phyloP scores from a whole-genome alignment of 257 asterid genomes.

The Jasminum sambac region DNA sequence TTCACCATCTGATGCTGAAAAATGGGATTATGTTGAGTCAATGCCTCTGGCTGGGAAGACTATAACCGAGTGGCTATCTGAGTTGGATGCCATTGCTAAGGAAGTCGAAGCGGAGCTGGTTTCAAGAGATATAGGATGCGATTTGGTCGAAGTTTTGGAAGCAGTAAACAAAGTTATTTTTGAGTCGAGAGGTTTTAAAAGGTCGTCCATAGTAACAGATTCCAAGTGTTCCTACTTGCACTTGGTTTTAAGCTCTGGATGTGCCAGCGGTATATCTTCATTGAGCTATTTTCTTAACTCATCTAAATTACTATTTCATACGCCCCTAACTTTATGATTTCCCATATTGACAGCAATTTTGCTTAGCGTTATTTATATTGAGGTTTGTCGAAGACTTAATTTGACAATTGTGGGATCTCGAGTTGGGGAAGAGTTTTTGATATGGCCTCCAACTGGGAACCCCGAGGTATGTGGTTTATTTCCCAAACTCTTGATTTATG shows the following conservation, averaged over 20 bases:
- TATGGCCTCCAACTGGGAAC: constrained; percentile 94
- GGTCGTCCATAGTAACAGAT: constrained; percentile 72
- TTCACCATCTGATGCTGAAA: constrained; percentile 37
- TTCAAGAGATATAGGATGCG: constrained; percentile 79
- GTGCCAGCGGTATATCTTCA: constrained; percentile 65
- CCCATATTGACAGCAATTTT: constrained; percentile 66
- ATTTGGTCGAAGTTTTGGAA: constrained; percentile 77
- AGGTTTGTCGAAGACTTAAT: constrained; percentile 93
- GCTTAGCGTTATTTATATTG: constrained; percentile 92
- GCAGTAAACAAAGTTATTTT: constrained; percentile 86
- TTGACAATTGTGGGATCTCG: constrained; percentile 94
- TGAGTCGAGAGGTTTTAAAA: constrained; percentile 68
- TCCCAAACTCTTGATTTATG: constrained; percentile 1
- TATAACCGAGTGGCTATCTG: constrained; percentile 68
- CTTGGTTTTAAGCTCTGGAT: constrained; percentile 73
- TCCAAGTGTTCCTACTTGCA: constrained; percentile 84
- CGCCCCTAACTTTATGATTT: constrained; percentile 19
- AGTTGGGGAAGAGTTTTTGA: constrained; percentile 98
- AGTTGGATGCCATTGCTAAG: constrained; percentile 72
- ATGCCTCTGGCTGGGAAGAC: constrained; percentile 82
- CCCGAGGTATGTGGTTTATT: constrained; percentile 77
- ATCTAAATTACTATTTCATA: not conserved
- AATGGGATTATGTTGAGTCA: constrained; percentile 55
- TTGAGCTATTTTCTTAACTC: not conserved
- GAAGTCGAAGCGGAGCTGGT: constrained; percentile 93